phyloP scores from a whole-genome alignment of 2,329 filamentous ascomycete genomes.

The Stachybotrys elegans region DNA sequence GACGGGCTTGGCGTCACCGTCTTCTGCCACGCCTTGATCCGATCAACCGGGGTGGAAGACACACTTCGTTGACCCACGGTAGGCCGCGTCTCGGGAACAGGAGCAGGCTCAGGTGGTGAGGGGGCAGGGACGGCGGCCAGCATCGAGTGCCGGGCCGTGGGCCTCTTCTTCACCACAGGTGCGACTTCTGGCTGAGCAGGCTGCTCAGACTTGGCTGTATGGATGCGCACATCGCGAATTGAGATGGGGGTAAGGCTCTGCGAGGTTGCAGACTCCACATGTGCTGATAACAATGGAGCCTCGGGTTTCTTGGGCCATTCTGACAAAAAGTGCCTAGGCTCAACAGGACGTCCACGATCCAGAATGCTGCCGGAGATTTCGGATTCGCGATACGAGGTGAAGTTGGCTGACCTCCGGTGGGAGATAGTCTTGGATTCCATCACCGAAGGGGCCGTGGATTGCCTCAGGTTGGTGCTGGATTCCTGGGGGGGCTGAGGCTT shows the following conservation, averaged over 20 bases:
- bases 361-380: background rate
- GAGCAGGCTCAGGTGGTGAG: background rate
- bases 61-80: background rate
- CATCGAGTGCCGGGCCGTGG: too few relatives aligned
- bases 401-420: background rate
- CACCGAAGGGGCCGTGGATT: background rate
- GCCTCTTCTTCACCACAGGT: too few relatives aligned
- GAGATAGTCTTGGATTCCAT: background rate
- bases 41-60: background rate
- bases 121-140: too few relatives aligned
- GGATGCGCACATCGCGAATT: too few relatives aligned
- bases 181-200: too few relatives aligned
- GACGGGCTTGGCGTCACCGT: background rate
- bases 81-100: background rate
- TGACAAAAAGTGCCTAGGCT: background rate
- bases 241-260: too few relatives aligned
- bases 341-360: conserved; percentile 1
- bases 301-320: background rate
- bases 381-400: background rate
- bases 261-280: too few relatives aligned
- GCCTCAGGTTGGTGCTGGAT: background rate
- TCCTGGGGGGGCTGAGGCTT: background rate
- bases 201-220: too few relatives aligned
- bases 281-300: background rate
- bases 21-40: background rate